These are phyloP conservation scores for Penicillium sp. DNA, from an alignment of 2,329 filamentous ascomycete genomes.

Conservation along the genomic window DNA sequence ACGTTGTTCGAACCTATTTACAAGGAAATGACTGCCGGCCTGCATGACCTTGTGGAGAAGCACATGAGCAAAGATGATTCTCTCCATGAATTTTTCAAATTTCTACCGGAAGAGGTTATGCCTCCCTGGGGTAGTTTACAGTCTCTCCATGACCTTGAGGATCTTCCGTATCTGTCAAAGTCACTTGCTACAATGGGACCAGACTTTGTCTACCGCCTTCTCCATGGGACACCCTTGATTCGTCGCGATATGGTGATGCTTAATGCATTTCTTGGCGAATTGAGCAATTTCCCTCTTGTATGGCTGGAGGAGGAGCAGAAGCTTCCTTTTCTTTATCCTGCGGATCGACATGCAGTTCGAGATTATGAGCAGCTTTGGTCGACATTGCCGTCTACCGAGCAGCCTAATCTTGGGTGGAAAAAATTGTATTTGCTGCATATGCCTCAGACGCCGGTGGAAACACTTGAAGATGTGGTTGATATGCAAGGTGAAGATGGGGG, in stretches of 20 bases:
- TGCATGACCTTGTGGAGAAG: background rate
- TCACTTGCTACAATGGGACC: slow-evolving; percentile 10
- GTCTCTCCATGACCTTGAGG: too few relatives aligned
- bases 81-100: background rate
- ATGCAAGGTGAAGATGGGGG: background rate
- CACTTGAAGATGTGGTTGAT: background rate
- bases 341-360: slow-evolving; percentile 9
- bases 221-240: background rate
- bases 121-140: background rate
- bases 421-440: background rate
- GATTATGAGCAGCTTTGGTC: slow-evolving; percentile 7
- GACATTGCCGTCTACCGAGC: slow-evolving; percentile 1
- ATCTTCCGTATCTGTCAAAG: too few relatives aligned
- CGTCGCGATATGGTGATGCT: slow-evolving; percentile 14
- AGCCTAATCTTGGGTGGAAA: slow-evolving; percentile 14
- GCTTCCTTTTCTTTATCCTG: slow-evolving; percentile 13
- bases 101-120: background rate
- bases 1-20: background rate
- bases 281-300: too few relatives aligned
- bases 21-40: background rate
- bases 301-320: background rate
- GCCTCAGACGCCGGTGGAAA: background rate
- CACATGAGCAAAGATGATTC: background rate
- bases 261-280: background rate
- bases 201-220: slow-evolving; percentile 13